Conservation (phyloP, 352 stramenopile genomes). For the Poterioochromonas sp. region DNA sequence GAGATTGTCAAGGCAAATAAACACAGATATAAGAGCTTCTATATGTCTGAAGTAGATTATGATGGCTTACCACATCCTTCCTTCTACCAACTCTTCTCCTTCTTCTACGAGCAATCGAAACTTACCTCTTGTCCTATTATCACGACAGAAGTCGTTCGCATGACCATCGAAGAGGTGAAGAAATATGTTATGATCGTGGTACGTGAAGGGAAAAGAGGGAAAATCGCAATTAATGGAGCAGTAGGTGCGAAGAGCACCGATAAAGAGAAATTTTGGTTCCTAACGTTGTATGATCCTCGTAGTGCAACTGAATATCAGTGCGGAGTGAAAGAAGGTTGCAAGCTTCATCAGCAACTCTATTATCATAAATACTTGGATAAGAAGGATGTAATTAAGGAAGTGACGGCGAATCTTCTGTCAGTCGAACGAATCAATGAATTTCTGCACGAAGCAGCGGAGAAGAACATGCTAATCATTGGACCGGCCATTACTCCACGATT, state of each 20-base stretch:
- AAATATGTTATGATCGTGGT: conserved; percentile 32
- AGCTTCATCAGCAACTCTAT: not conserved
- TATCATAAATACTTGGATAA: not conserved
- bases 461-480: not conserved
- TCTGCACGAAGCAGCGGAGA: not conserved
- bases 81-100: not conserved
- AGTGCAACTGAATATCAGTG: conserved; percentile 33
- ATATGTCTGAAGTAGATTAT: not conserved
- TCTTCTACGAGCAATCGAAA: conserved; percentile 4
- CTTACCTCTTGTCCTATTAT: not conserved
- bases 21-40: not conserved
- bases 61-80: conserved; percentile 10
- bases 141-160: not conserved
- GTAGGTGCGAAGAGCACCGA: not conserved
- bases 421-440: not conserved
- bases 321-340: not conserved
- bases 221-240: not conserved
- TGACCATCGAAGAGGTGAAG: not conserved
- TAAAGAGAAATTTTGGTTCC: conserved; percentile 24
- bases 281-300: conserved; percentile 36
- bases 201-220: not conserved
- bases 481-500: conserved; percentile 9
- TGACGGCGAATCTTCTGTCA: not conserved
- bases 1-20: not conserved
- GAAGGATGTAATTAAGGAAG: not conserved